These are phyloP conservation scores for Akanthomyces dipterigenus DNA, from an alignment of 2,329 filamentous ascomycete genomes.

Conservation along the genomic window DNA sequence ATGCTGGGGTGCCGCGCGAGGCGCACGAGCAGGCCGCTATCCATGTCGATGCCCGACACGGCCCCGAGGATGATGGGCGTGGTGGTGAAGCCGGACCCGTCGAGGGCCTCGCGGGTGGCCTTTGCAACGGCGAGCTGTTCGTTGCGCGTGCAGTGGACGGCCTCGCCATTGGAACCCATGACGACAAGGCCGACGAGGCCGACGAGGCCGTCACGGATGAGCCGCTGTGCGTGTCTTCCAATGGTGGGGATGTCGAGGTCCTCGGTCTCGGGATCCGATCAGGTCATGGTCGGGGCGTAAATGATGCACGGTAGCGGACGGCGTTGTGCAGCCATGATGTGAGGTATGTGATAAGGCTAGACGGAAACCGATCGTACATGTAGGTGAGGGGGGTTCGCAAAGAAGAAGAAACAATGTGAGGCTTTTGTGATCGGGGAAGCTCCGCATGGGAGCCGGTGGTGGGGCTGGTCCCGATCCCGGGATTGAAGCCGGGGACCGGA, in stretches of 20 bases:
- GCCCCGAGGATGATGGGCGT: constrained; percentile 81
- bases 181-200: constrained; percentile 77
- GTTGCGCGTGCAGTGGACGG: constrained; percentile 71
- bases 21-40: constrained; percentile 77
- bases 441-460: not conserved
- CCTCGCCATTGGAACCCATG: constrained; percentile 89
- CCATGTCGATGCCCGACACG: constrained; percentile 81
- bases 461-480: constrained; percentile 4
- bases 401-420: not conserved
- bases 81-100: constrained; percentile 67
- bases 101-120: constrained; percentile 74
- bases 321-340: constrained; percentile 24
- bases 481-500: not conserved
- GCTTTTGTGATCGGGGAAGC: not conserved
- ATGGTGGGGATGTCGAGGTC: constrained; percentile 75
- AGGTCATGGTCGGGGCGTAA: constrained; percentile 85
- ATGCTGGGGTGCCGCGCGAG: constrained; percentile 78
- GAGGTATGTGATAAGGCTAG: not conserved
- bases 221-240: constrained; percentile 72
- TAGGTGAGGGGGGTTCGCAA: not conserved
- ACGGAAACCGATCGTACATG: not conserved
- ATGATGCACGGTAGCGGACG: constrained; percentile 70
- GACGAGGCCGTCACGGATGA: constrained; percentile 69
- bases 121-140: constrained; percentile 70
- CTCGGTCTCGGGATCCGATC: constrained; percentile 78